A percentile compares a stretch with the other conserved stretches of the same genome.
phyloP scores from a whole-genome alignment of 2,329 filamentous ascomycete species.

The Knufia fluminis region DNA sequence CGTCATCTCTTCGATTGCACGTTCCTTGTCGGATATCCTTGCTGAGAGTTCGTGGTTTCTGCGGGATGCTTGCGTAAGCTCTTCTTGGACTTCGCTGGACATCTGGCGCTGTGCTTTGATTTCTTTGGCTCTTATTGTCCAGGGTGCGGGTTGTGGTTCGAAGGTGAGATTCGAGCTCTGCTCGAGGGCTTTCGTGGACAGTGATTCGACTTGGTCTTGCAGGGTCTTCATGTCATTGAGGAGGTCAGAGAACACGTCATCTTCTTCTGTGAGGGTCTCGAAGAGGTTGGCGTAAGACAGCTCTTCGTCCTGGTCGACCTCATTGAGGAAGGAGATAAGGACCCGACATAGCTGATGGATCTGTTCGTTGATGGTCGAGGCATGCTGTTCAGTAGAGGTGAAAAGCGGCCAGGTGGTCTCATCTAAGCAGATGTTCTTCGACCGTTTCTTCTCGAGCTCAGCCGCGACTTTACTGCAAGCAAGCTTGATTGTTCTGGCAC shows the following conservation, averaged over 20 bases:
- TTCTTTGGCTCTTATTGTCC: slow-evolving; percentile 72
- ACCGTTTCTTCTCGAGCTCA: slow-evolving; percentile 66
- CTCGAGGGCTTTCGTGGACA: slow-evolving; percentile 61
- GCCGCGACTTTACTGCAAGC: slow-evolving; percentile 68
- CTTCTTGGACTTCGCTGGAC: slow-evolving; percentile 73
- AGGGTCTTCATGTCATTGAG: slow-evolving; percentile 14
- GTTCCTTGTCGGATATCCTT: slow-evolving; percentile 62
- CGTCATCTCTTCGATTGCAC: slow-evolving; percentile 69
- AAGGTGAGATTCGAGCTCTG: slow-evolving; percentile 69
- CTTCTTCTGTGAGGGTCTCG: background rate
- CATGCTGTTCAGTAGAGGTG: slow-evolving; percentile 56
- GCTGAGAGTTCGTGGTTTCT: slow-evolving; percentile 70
- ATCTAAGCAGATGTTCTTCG: slow-evolving; percentile 63
- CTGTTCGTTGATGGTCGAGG: slow-evolving; percentile 57
- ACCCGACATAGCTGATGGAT: slow-evolving; percentile 58
- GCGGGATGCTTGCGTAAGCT: slow-evolving; percentile 69
- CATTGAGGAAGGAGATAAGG: slow-evolving; percentile 56
- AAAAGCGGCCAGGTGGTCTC: slow-evolving; percentile 61
- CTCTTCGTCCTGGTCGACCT: slow-evolving; percentile 40
- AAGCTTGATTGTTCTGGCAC: slow-evolving; percentile 76
- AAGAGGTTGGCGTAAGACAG: background rate
- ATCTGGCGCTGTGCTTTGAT: slow-evolving; percentile 73
- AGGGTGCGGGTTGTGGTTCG: slow-evolving; percentile 65
- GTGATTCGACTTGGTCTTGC: slow-evolving; percentile 41
- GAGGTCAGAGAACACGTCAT: slow-evolving; percentile 7